Base-by-base conservation (phyloP, 2,329 filamentous ascomycete species). In the Colletotrichum spinosum region DNA sequence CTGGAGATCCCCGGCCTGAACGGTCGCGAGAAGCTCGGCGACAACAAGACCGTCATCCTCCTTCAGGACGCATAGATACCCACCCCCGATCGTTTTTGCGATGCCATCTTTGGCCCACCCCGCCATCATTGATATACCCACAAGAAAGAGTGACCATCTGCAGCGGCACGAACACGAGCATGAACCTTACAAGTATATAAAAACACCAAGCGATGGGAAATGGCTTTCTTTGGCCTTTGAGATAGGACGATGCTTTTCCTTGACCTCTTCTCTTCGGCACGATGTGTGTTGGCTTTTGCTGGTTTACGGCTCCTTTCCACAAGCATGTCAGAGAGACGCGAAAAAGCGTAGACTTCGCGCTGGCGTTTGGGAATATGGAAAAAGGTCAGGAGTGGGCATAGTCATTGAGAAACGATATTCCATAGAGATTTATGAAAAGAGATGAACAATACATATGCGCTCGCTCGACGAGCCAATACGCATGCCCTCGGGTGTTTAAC, bases 1-100 rank as follows among this genome's bases (percentile, higher is more conserved):
- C 92, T 98, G 77, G 95, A 98, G 80, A 91, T 99, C 69, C 91
- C 94, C 72, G 95, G 96, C 80, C 88, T 99, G 71, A 93, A 97
- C 77, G 96, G 96, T 71, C 89, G 93, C 72, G 91, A 94, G 69
- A 96, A 97, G 86, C 91, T 99, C 71, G 88, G 90, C 71, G 90
- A 90, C 60, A 79, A 80, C 52, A 93, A 94, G 10, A 90, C 94
- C 56, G 88, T 92, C 77, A 97, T 95, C 48, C 88, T 99, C 42
- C 87, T 99, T 68, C 90, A 88, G 70, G 78, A 83, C 64, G 75
- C 77, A 62, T 82, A 77, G 73, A 69, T 51, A n/a, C 25, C 6
- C 10, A n/a, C 25, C 12, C 13, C 34, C 6, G 33, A 37, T 48
- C 25, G 12, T 42, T 15, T 35, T 33, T 25, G 46, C 25, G 25